A percentile compares a stretch with the other conserved stretches of the same genome.
These are phyloP conservation scores for Colletotrichum plurivorum DNA, from an alignment of 2,329 filamentous ascomycete genomes.

Conservation along the genomic window DNA sequence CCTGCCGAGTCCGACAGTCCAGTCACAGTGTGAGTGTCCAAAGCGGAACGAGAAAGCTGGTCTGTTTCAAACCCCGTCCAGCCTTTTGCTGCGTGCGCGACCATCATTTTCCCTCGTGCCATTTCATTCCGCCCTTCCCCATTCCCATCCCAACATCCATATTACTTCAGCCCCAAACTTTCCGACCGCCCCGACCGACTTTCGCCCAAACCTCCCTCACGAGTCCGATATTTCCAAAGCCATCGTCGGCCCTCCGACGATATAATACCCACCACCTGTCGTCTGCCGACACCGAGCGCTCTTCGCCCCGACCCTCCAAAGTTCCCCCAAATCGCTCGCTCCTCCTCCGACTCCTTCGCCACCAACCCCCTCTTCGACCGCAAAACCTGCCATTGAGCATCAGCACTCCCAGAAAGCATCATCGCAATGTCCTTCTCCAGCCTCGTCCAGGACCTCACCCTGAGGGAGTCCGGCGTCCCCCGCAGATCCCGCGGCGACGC, in stretches of 20 bases:
- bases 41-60: conserved; percentile 33
- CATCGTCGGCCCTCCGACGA: conserved; percentile 15
- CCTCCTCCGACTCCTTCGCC: conserved; percentile 12
- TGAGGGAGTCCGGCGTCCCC: conserved; percentile 66
- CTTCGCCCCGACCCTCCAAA: conserved; percentile 1
- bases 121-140: conserved; percentile 8
- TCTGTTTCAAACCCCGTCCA: conserved; percentile 37
- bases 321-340: not conserved
- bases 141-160: not conserved
- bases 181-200: conserved; percentile 5
- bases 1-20: conserved; percentile 25
- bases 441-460: conserved; percentile 75
- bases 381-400: not conserved
- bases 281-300: conserved; percentile 1
- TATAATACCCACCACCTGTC: not conserved
- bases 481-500: conserved; percentile 63
- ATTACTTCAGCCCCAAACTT: conserved; percentile 17
- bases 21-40: conserved; percentile 6
- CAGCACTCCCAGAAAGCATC: conserved; percentile 29
- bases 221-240: not conserved
- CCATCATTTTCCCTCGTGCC: conserved; percentile 19
- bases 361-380: conserved; percentile 1
- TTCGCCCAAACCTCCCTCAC: conserved; percentile 4
- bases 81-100: not conserved
- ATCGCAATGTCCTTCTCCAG: conserved; percentile 75